Percentiles rank a stretch among this genome's conserved stretches.
Evolutionary conservation across 2,329 filamentous ascomycete species (phyloP).

Genomic region (Phoma sp.): DNA sequence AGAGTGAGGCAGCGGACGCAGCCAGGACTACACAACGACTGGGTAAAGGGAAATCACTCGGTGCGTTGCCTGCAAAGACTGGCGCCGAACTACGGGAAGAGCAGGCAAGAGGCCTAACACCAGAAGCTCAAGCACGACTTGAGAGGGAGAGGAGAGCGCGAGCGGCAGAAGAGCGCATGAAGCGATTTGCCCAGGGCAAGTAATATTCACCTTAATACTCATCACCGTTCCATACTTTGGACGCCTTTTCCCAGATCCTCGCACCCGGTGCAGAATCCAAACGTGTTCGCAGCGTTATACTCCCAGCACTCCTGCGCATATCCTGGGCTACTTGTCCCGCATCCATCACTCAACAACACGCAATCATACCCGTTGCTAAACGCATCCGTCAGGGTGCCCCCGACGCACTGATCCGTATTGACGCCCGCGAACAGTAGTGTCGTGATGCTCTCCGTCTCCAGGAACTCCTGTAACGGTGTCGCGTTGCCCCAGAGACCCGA

Average conservation of each 20-base stretch:
- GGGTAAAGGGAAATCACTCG: conserved; percentile 60
- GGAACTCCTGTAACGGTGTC: conserved; percentile 45
- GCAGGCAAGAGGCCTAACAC: conserved; percentile 81
- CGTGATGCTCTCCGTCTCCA: conserved; percentile 48
- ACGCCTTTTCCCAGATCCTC: conserved; percentile 39
- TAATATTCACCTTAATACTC: not conserved
- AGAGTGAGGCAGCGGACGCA: conserved; percentile 57
- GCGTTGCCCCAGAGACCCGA: conserved; percentile 49
- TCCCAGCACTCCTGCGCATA: conserved; percentile 50
- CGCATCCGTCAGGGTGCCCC: conserved; percentile 51
- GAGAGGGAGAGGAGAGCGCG: conserved; percentile 89
- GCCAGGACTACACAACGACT: conserved; percentile 58
- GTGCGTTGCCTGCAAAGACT: conserved; percentile 68
- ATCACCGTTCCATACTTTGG: not conserved
- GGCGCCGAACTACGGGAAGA: conserved; percentile 83
- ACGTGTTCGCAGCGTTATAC: conserved; percentile 50
- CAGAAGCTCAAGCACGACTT: conserved; percentile 82
- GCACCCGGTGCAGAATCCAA: conserved; percentile 50
- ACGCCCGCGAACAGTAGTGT: conserved; percentile 52
- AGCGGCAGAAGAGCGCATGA: conserved; percentile 87
- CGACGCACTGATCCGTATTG: conserved; percentile 54
- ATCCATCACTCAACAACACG: conserved; percentile 50
- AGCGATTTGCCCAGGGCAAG: conserved; percentile 51
- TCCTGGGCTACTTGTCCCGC: conserved; percentile 49
- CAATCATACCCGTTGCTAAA: conserved; percentile 54